These are phyloP conservation scores for Aleurites moluccanus DNA, from an alignment of 441 rosid species.

Conservation along the genomic window DNA sequence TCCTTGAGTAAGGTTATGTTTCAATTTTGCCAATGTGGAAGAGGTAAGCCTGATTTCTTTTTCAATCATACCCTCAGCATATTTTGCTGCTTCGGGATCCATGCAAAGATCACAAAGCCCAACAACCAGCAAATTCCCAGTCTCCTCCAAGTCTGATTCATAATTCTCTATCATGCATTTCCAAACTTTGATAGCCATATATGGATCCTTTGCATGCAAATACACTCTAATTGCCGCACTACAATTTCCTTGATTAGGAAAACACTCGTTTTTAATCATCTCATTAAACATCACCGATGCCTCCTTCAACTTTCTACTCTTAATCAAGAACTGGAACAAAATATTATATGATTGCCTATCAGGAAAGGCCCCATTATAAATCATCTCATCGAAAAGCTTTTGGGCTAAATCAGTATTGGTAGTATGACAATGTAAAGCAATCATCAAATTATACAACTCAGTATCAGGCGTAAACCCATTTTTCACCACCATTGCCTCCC, in stretches of 20 bases:
- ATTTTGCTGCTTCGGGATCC: conserved; percentile 67
- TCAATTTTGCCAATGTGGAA: conserved; percentile 44
- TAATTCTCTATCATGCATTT: conserved; percentile 48
- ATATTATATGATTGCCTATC: conserved; percentile 45
- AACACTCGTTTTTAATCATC: conserved; percentile 52
- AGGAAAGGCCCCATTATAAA: conserved; percentile 48
- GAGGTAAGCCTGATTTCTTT: conserved; percentile 48
- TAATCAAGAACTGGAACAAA: conserved; percentile 44
- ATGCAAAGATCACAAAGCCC: conserved; percentile 46
- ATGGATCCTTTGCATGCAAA: conserved; percentile 40
- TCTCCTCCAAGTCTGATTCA: conserved; percentile 45
- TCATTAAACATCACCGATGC: conserved; percentile 41
- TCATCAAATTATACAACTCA: conserved; percentile 48
- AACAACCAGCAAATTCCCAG: conserved; percentile 46
- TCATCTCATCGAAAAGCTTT: conserved; percentile 54
- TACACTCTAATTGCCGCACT: conserved; percentile 37
- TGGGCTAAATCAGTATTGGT: conserved; percentile 33
- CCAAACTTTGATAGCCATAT: conserved; percentile 53
- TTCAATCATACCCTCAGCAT: conserved; percentile 54
- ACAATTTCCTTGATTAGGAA: conserved; percentile 42
- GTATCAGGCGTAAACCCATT: conserved; percentile 46
- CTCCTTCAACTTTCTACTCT: conserved; percentile 43
- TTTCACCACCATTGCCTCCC: conserved; percentile 45
- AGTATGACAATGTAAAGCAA: conserved; percentile 41
- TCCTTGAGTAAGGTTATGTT: conserved; percentile 37